Conservation (phyloP, 1,284 basidiomycete species). For the Microbotryum lychnidis-dioicae region DNA sequence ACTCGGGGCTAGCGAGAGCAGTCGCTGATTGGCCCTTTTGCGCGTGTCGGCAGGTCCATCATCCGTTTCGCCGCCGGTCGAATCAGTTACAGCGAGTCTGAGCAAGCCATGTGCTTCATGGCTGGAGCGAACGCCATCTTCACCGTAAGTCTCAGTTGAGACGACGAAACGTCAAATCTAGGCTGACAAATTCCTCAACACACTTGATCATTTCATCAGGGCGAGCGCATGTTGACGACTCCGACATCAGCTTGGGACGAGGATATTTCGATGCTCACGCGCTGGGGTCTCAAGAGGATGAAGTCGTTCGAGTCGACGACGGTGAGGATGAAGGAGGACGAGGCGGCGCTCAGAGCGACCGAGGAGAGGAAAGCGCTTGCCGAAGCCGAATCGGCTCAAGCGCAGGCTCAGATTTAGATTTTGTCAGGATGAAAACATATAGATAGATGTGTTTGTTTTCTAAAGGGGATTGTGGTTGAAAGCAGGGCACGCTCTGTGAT, state of each 20-base stretch:
- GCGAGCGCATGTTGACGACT: conserved; percentile 93
- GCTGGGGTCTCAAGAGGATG: conserved; percentile 91
- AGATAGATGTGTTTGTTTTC: too few species aligned
- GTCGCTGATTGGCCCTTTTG: neutral
- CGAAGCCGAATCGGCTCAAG: conserved; percentile 7
- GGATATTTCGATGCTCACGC: conserved; percentile 87
- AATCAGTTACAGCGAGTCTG: conserved; percentile 78
- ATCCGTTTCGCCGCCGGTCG: conserved; percentile 91
- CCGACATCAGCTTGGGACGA: conserved; percentile 53
- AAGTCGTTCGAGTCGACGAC: conserved; percentile 40
- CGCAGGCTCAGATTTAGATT: neutral
- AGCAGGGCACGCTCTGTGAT: too few species aligned
- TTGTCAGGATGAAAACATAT: neutral
- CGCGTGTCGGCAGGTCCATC: conserved; percentile 55
- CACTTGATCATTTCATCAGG: conserved; percentile 38
- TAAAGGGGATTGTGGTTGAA: too few species aligned
- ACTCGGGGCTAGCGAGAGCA: neutral
- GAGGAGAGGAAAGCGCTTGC: conserved; percentile 23
- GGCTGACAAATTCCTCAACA: neutral
- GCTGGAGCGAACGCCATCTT: conserved; percentile 98
- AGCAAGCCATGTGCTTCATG: conserved; percentile 98
- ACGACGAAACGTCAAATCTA: neutral
- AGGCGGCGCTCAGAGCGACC: conserved; percentile 25
- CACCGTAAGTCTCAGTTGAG: conserved; percentile 54
- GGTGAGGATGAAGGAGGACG: conserved; percentile 28